Percentiles rank a stretch among this genome's conserved stretches.
Conservation (phyloP, 2,329 filamentous ascomycete genomes). For the Xylariaceae sp. region DNA sequence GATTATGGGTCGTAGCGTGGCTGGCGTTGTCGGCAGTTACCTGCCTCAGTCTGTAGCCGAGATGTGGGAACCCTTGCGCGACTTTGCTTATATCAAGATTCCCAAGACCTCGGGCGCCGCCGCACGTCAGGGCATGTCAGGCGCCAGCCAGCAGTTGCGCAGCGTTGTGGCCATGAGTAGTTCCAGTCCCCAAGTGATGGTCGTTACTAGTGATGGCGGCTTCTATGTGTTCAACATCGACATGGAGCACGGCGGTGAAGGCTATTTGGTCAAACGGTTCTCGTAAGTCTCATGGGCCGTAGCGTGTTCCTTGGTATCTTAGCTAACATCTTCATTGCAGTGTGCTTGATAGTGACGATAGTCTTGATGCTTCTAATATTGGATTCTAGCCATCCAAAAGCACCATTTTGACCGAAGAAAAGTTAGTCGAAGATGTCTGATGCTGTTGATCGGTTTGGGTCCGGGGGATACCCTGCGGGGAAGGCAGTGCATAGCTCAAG, state of each 20-base stretch:
- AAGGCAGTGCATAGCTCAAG: conserved; percentile 12
- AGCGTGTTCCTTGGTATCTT: not conserved
- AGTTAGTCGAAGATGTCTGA: not conserved
- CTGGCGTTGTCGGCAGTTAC: conserved; percentile 84
- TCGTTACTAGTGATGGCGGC: conserved; percentile 90
- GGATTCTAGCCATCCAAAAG: conserved; percentile 29
- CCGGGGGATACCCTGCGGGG: not conserved
- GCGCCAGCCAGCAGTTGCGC: conserved; percentile 49
- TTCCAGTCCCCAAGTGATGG: conserved; percentile 93
- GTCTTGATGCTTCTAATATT: conserved; percentile 45
- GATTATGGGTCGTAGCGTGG: conserved; percentile 83
- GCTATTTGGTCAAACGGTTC: conserved; percentile 83
- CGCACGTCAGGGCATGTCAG: conserved; percentile 22
- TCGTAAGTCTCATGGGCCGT: conserved; percentile 58
- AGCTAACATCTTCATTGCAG: conserved; percentile 29
- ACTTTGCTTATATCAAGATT: conserved; percentile 95
- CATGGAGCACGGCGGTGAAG: conserved; percentile 89
- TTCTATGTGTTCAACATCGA: conserved; percentile 97
- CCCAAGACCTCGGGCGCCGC: conserved; percentile 50
- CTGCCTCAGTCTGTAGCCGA: conserved; percentile 89
- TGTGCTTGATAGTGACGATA: conserved; percentile 51
- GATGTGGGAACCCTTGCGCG: conserved; percentile 92
- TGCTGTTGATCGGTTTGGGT: not conserved
- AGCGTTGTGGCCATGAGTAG: conserved; percentile 98
- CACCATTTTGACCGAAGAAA: not conserved